phyloP scores from a whole-genome alignment of 2,329 filamentous ascomycete species.

The Sphaceloma murrayae region DNA sequence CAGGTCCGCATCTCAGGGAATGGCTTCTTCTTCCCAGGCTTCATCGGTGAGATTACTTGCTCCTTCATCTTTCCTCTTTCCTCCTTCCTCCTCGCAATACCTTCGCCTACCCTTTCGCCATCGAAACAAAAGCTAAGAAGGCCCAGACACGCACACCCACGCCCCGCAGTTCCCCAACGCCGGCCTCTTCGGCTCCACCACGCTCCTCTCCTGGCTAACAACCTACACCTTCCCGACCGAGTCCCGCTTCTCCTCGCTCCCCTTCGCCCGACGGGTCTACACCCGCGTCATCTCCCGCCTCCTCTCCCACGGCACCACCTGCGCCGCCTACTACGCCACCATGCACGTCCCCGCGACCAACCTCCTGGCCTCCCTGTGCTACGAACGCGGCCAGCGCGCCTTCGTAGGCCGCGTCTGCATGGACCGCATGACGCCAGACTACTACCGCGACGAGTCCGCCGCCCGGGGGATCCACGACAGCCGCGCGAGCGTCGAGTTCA shows the following conservation, averaged over 20 bases:
- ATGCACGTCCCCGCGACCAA: slow-evolving; percentile 83
- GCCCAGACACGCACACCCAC: slow-evolving; percentile 95
- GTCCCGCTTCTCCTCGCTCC: slow-evolving; percentile 55
- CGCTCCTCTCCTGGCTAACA: slow-evolving; percentile 85
- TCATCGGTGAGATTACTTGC: too few species aligned
- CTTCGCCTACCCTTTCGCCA: not conserved
- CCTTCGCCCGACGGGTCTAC: slow-evolving; percentile 63
- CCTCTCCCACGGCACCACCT: slow-evolving; percentile 83
- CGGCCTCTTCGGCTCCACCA: slow-evolving; percentile 87
- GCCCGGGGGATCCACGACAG: slow-evolving; percentile 48
- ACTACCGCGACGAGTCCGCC: slow-evolving; percentile 66
- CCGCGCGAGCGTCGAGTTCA: slow-evolving; percentile 44
- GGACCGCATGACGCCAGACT: slow-evolving; percentile 66
- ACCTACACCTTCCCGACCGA: slow-evolving; percentile 95
- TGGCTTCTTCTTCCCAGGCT: slow-evolving; percentile 76
- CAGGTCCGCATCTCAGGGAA: slow-evolving; percentile 35
- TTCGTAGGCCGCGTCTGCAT: slow-evolving; percentile 94
- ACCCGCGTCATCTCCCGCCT: slow-evolving; percentile 67
- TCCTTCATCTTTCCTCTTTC: not conserved
- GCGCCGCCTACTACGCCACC: slow-evolving; percentile 89
- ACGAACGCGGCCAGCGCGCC: slow-evolving; percentile 71
- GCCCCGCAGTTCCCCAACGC: slow-evolving; percentile 90
- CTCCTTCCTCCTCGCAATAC: not conserved
- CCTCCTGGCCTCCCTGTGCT: slow-evolving; percentile 73
- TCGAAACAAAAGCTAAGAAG: slow-evolving; percentile 31